Percentiles rank a stretch among this genome's conserved stretches.
Conservation (phyloP, 2,329 filamentous ascomycete species). For the Colletotrichum cereale region DNA sequence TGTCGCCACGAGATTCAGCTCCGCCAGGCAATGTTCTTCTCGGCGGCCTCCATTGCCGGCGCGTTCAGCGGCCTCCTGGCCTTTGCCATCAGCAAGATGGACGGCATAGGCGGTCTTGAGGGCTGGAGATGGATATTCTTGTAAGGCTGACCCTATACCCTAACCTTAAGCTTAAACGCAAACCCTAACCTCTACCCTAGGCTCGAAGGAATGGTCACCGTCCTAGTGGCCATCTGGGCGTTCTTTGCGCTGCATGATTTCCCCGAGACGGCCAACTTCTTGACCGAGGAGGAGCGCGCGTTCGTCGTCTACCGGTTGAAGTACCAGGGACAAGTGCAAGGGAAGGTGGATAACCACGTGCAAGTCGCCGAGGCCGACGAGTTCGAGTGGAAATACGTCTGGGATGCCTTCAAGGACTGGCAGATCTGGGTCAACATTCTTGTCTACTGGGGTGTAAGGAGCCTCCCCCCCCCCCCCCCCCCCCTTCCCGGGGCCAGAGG, state of each 20-base stretch:
- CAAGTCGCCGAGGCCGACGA: constrained; percentile 75
- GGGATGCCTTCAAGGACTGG: constrained; percentile 81
- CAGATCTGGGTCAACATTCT: constrained; percentile 76
- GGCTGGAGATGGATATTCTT: constrained; percentile 78
- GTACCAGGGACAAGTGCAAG: constrained; percentile 64
- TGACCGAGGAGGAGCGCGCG: constrained; percentile 76
- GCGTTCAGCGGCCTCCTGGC: constrained; percentile 81
- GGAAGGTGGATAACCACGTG: constrained; percentile 35
- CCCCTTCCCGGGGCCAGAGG: neutral
- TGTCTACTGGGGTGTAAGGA: constrained; percentile 73
- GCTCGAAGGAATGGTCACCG: constrained; percentile 64
- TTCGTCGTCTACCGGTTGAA: constrained; percentile 79
- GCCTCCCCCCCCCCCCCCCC: constrained; percentile 40
- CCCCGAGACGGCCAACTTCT: constrained; percentile 81
- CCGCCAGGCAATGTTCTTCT: constrained; percentile 81
- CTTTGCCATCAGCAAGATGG: constrained; percentile 77
- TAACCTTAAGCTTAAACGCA: too few species aligned
- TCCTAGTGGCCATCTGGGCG: constrained; percentile 73
- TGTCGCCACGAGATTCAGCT: constrained; percentile 67
- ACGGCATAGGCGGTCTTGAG: constrained; percentile 69
- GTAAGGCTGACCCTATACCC: neutral
- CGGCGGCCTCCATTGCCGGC: constrained; percentile 82
- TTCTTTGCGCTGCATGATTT: constrained; percentile 85
- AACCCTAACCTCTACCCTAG: too few species aligned
- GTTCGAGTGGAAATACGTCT: constrained; percentile 82